Conservation (phyloP, 2,329 filamentous ascomycete species). For the Ceratocystiopsis brevicomis region DNA sequence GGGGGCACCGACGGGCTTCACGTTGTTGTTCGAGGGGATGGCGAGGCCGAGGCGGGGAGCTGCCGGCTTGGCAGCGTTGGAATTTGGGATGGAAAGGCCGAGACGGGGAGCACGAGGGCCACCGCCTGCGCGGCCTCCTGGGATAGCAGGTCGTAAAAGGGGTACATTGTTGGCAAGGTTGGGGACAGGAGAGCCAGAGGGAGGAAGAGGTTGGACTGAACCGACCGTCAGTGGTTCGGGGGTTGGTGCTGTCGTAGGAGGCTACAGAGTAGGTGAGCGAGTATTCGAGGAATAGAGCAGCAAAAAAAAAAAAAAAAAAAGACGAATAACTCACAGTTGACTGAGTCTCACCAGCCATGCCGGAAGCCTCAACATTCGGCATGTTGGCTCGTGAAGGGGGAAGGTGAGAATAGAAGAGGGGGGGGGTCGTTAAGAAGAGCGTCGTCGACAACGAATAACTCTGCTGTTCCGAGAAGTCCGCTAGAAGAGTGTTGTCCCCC, state of each 20-base stretch:
- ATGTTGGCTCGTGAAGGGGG: too few species aligned
- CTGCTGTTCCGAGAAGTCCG: too few species aligned
- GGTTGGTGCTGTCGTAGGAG: too few species aligned
- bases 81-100: constrained; percentile 53
- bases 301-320: background rate
- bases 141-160: constrained; percentile 66
- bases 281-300: background rate
- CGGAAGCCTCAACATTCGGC: too few species aligned
- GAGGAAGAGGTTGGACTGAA: constrained; percentile 9
- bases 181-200: constrained; percentile 21
- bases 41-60: constrained; percentile 69
- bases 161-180: constrained; percentile 62
- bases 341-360: too few species aligned
- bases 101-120: constrained; percentile 54
- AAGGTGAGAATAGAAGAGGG: too few species aligned
- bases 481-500: too few species aligned
- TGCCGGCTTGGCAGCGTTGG: background rate
- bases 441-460: too few species aligned
- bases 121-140: constrained; percentile 28
- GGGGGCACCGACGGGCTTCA: constrained; percentile 48
- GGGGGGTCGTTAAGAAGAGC: too few species aligned
- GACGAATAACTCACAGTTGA: background rate
- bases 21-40: constrained; percentile 74
- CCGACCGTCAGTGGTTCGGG: too few species aligned
- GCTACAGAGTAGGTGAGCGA: background rate